Evolutionary conservation across 148 eudicot species (phyloP), one percentile per base, ranked within the genome.

Genomic region (Heliamphora exappendiculata): DNA sequence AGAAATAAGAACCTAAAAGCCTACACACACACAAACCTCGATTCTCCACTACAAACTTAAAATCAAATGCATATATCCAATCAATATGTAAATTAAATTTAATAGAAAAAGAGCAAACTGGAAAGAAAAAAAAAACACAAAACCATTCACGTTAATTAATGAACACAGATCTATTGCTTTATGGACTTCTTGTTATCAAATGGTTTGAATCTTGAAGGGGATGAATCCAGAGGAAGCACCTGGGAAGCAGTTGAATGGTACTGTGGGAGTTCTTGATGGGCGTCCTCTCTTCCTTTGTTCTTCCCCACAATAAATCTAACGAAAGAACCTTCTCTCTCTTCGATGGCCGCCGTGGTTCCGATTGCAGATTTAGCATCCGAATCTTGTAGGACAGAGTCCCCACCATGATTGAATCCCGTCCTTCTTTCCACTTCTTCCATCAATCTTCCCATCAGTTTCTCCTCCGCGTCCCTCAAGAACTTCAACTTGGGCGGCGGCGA

Each of bases 401-500:
- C 81, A 47, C 67, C 74, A 53, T 53, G 62, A 42, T 58, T 79
- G 3, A 34, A 6, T 5, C n/a, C n/a, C n/a, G 68, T 71, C 63
- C 76, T 85, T 66, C 71, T 94, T 76, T 89, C 95, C 62, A 89
- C 86, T 71, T 92, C 95, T 45, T 94, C 93, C 77, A 82, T 54
- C 75, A 90, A 72, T 79, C 75, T 91, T 62, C 82, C 89, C 54
- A 88, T 84, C 70, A 94, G 68, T 63, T 94, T 94, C 86, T 94
- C 97, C 78, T 94, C 98, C 16, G 97, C 98, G 80, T 94, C 98
- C 77, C 93, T 92, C 82, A 94, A 83, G 79, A 94, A 94, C 87
- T 92, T 91, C 72, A 94, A 94, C 72, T 86, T 89, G 12, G 98
- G 98, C 14, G 98, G 98, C 3, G 98, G 95, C 7, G 98, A 94